Evolutionary conservation across 1,139 yeast genomes (phyloP), one percentile per base, ranked within the genome.

Genomic region (Magnusiomyces ingens): DNA sequence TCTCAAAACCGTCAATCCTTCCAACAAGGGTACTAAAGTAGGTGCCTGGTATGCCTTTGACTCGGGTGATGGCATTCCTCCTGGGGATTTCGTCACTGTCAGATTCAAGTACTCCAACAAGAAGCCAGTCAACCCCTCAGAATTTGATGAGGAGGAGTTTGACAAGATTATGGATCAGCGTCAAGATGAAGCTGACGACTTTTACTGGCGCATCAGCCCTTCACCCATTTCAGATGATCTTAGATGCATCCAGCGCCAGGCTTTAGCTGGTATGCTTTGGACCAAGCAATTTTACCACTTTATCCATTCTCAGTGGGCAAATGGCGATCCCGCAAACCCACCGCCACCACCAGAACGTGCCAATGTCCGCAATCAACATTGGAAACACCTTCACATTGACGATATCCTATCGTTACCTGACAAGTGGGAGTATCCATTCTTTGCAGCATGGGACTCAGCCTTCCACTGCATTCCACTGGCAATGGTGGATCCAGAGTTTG

Each of bases 381-480:
- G 98, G 98, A 82, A 81, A 61, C 95, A 91, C 68, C 74, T 91
- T 69, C 89, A 89, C 70, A 85, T 88, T 63, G 94, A 90, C 67
- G 96, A 91, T 68, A 80, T 91, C 52, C 75, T 91, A 62, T 87
- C 96, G 0, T 78, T 91, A 74, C 98, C 98, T 2, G 98, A 91
- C 67, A 91, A 89, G 69, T 91, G 96, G 91, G 98, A 91, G 69
- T 91, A 91, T 68, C 97, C 96, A 2, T 91, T 91, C 68, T 91
- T 91, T 69, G 96, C 97, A 11, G 94, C 96, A 4, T 91, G 98
- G 98, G 98, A 91, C 68, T 85, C 96, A 1, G 96, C 97, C 0
- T 91, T 91, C 80, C 98, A 91, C 70, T 88, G 96, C 66, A 81
- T 91, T 62, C 97, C 98, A 1, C 74, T 91, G 60, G 94, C 97